Percentiles rank a stretch among this genome's conserved stretches.
Conservation (phyloP, 2,329 filamentous ascomycete species). For the Cryphonectria japonica region DNA sequence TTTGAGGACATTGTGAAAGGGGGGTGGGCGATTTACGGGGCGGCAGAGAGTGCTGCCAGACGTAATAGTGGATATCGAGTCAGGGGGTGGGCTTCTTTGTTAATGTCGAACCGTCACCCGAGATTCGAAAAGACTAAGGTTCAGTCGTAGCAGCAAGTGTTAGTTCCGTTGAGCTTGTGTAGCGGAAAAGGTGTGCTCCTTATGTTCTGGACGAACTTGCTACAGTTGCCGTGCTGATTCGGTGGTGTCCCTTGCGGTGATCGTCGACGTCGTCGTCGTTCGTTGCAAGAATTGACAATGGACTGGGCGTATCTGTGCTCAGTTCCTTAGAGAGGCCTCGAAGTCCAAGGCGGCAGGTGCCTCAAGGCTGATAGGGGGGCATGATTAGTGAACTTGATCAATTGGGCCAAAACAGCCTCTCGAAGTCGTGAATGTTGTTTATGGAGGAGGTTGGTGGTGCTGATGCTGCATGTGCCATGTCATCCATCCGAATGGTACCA, state of each 20-base stretch:
- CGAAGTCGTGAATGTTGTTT: not conserved
- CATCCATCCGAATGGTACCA: slow-evolving; percentile 2
- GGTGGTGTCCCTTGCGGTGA: not conserved
- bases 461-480: not conserved
- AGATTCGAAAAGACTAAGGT: not conserved
- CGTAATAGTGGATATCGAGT: slow-evolving; percentile 14
- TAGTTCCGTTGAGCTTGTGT: not conserved
- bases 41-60: not conserved
- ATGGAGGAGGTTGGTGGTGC: not conserved
- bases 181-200: not conserved
- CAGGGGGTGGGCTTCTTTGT: slow-evolving; percentile 12
- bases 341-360: not conserved
- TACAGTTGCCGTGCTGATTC: not conserved
- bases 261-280: slow-evolving; percentile 5
- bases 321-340: not conserved
- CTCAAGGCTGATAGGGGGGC: not conserved
- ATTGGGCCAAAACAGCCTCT: not conserved
- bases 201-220: not conserved
- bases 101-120: not conserved
- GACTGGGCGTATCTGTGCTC: not conserved
- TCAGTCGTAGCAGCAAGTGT: not conserved
- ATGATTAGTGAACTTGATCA: not conserved
- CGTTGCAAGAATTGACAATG: not conserved
- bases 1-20: slow-evolving; percentile 48
- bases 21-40: slow-evolving; percentile 1